Evolutionary conservation across 495 filamentous ascomycete species (phyloP).

Genomic region (Trichoderma virens): DNA sequence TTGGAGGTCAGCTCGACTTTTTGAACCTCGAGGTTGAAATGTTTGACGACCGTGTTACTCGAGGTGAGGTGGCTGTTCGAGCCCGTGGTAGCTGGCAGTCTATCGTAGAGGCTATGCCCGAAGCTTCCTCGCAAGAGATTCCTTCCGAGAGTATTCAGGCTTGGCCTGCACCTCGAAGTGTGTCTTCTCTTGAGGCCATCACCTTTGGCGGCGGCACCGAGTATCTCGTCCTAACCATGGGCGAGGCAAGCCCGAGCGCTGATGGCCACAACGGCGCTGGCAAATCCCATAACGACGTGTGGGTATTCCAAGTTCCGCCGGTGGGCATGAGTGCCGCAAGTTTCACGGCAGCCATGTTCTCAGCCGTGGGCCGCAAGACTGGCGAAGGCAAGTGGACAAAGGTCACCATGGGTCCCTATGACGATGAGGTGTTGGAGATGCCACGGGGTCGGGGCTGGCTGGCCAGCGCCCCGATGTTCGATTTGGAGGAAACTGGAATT

Average conservation of each 20-base stretch:
- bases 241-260: conserved; percentile 54
- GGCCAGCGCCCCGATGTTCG: conserved; percentile 38
- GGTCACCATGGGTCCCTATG: conserved; percentile 32
- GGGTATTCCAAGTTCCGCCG: conserved; percentile 58
- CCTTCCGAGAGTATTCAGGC: conserved; percentile 19
- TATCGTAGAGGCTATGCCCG: conserved; percentile 19
- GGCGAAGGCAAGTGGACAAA: conserved; percentile 46
- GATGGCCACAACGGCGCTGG: conserved; percentile 60
- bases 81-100: conserved; percentile 33
- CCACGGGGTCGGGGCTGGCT: conserved; percentile 41
- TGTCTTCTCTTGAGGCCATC: conserved; percentile 37
- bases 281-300: conserved; percentile 62
- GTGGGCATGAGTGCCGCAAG: conserved; percentile 43
- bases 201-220: conserved; percentile 45
- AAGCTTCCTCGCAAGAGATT: conserved; percentile 16
- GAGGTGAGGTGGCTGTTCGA: conserved; percentile 30
- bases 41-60: conserved; percentile 39
- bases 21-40: conserved; percentile 40
- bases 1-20: conserved; percentile 59
- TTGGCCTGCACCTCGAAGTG: conserved; percentile 38
- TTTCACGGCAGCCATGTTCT: conserved; percentile 47
- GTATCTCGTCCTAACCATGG: conserved; percentile 59
- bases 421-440: conserved; percentile 35
- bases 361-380: conserved; percentile 40
- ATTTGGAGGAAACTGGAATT: conserved; percentile 42